Percentiles rank a stretch among this genome's conserved stretches.
These are phyloP conservation scores for Hypoxylon sp. DNA, from an alignment of 2,329 filamentous ascomycete species.

Conservation along the genomic window DNA sequence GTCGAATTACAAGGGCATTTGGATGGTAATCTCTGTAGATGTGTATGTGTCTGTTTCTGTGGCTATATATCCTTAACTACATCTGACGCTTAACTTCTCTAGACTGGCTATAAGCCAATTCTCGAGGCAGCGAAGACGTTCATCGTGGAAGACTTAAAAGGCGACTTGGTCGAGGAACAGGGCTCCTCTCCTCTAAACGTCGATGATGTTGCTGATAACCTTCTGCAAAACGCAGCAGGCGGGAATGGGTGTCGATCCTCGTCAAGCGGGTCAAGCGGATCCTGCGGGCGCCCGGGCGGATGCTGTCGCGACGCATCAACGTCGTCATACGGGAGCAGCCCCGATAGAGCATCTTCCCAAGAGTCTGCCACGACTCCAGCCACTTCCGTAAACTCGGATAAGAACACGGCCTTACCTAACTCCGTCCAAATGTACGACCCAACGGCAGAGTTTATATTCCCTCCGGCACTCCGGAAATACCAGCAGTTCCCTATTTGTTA, in stretches of 20 bases:
- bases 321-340: constrained; percentile 75
- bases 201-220: constrained; percentile 11
- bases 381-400: constrained; percentile 62
- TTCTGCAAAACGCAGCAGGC: constrained; percentile 6
- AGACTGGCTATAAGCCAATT: constrained; percentile 90
- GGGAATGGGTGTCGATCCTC: constrained; percentile 16
- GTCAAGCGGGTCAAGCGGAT: constrained; percentile 22
- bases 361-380: constrained; percentile 76
- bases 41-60: constrained; percentile 67
- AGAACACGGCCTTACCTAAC: constrained; percentile 74
- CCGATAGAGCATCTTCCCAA: constrained; percentile 66
- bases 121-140: constrained; percentile 93
- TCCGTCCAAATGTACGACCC: constrained; percentile 89
- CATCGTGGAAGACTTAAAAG: constrained; percentile 66
- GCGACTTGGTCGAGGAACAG: constrained; percentile 53
- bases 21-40: constrained; percentile 86
- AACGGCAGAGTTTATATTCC: constrained; percentile 93
- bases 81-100: constrained; percentile 38
- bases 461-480: constrained; percentile 83
- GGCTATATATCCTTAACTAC: background rate
- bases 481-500: constrained; percentile 84
- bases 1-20: constrained; percentile 93
- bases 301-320: constrained; percentile 58
- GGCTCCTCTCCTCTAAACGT: background rate
- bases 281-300: constrained; percentile 57